A percentile compares a stretch with the other conserved stretches of the same genome.
These are phyloP conservation scores for Cladobotryum protrusum DNA, from an alignment of 2,329 filamentous ascomycete species.

Conservation along the genomic window DNA sequence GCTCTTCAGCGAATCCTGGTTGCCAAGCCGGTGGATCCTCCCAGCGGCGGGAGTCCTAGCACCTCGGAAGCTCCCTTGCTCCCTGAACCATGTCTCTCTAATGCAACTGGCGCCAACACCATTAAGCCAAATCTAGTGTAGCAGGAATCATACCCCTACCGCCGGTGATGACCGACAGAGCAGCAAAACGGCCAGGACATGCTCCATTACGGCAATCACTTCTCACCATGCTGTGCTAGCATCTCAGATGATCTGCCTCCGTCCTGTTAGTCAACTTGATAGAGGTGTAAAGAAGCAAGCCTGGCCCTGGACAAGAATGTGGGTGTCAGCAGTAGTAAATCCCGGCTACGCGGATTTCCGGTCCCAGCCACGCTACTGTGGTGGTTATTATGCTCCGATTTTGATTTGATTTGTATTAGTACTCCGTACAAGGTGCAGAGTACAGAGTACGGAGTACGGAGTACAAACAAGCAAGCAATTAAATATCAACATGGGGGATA, in stretches of 20 bases:
- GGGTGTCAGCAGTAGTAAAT: slow-evolving; percentile 4
- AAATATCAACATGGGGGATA: background rate
- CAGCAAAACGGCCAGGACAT: background rate
- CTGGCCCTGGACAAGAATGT: background rate
- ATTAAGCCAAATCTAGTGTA: background rate
- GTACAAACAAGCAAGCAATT: background rate
- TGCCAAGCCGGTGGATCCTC: slow-evolving; percentile 15
- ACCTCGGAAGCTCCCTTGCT: slow-evolving; percentile 19
- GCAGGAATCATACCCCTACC: background rate
- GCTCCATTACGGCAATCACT: background rate
- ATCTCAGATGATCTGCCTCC: slow-evolving; percentile 2
- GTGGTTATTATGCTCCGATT: too few relatives aligned
- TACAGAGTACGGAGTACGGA: background rate
- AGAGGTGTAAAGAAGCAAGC: background rate
- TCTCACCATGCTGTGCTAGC: background rate
- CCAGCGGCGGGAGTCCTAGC: slow-evolving; percentile 16
- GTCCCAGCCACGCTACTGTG: background rate
- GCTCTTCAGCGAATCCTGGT: background rate
- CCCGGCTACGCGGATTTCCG: slow-evolving; percentile 5
- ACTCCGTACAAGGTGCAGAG: background rate
- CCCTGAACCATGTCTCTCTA: slow-evolving; percentile 2
- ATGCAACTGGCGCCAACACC: slow-evolving; percentile 8
- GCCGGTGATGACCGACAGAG: slow-evolving; percentile 4
- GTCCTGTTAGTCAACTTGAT: background rate
- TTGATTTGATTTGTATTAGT: background rate